phyloP scores from a whole-genome alignment of 768 basidiomycete genomes.

The Agaricus sinodeliciosus region DNA sequence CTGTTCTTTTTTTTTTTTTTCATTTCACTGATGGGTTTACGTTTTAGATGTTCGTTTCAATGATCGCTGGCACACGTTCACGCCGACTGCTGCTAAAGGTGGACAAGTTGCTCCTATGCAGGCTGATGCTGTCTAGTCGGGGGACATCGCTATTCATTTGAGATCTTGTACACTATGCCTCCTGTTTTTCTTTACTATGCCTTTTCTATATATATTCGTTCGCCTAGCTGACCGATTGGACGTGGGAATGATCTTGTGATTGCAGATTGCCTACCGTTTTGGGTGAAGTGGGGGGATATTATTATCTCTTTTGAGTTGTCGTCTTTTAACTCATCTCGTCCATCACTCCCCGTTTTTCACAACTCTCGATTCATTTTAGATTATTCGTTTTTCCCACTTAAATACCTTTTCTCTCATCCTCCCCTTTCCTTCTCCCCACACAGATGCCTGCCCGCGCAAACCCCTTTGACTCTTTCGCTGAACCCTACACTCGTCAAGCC shows the following conservation, averaged over 20 bases:
- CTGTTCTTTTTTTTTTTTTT: neutral
- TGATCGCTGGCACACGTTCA: slow-evolving; percentile 92
- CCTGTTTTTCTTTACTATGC: neutral
- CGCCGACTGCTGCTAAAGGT: slow-evolving; percentile 84
- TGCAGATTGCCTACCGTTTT: slow-evolving; percentile 10
- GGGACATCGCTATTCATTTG: neutral
- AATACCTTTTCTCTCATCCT: neutral
- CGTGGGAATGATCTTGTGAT: neutral
- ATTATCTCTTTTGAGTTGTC: slow-evolving; percentile 5
- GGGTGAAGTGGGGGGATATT: slow-evolving; percentile 10
- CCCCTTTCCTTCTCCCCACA: neutral
- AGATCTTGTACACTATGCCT: neutral
- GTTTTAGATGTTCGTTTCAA: slow-evolving; percentile 84
- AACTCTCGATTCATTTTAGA: slow-evolving; percentile 1
- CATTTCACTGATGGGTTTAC: neutral
- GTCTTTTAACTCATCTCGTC: slow-evolving; percentile 9
- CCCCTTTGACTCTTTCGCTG: slow-evolving; percentile 66
- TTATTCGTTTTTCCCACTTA: slow-evolving; percentile 1
- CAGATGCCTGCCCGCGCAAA: neutral
- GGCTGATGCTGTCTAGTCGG: slow-evolving; percentile 34
- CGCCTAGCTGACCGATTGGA: neutral
- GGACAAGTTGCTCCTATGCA: slow-evolving; percentile 66
- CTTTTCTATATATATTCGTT: neutral
- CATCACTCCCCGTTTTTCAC: slow-evolving; percentile 9
- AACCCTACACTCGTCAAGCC: slow-evolving; percentile 59